Evolutionary conservation across 768 basidiomycete genomes (phyloP).

Genomic region (Clitopilus hobsonii): DNA sequence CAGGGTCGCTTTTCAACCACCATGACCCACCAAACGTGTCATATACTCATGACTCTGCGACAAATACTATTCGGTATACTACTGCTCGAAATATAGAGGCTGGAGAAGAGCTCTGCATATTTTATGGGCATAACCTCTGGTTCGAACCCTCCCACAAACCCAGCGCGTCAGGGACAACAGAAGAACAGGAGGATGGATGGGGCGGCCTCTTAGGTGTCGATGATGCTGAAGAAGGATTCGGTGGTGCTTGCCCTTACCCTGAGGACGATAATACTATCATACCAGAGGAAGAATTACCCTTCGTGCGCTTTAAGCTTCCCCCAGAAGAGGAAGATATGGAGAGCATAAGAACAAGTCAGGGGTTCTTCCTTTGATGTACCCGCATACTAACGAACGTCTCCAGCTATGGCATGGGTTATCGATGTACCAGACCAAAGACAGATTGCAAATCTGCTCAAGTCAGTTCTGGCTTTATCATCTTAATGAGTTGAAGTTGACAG

Average conservation of each 20-base stretch:
- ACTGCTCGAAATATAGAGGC: constrained; percentile 46
- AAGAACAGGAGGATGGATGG: constrained; percentile 38
- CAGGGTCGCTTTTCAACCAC: constrained; percentile 85
- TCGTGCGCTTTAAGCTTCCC: constrained; percentile 52
- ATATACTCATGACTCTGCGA: constrained; percentile 47
- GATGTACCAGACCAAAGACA: constrained; percentile 61
- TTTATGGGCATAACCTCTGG: constrained; percentile 67
- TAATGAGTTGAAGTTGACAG: background rate
- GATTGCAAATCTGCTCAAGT: constrained; percentile 64
- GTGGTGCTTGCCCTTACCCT: constrained; percentile 22
- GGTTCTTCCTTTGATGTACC: background rate
- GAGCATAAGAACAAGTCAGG: constrained; percentile 52
- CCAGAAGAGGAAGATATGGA: constrained; percentile 61
- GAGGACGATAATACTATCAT: constrained; percentile 45
- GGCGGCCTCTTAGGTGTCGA: constrained; percentile 32
- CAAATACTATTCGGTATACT: constrained; percentile 59
- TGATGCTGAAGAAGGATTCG: constrained; percentile 11
- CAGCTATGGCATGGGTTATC: constrained; percentile 75
- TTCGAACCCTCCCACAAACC: constrained; percentile 39
- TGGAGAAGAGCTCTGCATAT: constrained; percentile 78
- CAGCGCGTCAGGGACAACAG: background rate
- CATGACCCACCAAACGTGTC: constrained; percentile 66
- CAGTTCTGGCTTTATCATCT: constrained; percentile 10
- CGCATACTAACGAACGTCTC: background rate
- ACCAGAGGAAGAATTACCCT: constrained; percentile 59